phyloP scores from a whole-genome alignment of 768 basidiomycete species.

The Trametes coccinea region DNA sequence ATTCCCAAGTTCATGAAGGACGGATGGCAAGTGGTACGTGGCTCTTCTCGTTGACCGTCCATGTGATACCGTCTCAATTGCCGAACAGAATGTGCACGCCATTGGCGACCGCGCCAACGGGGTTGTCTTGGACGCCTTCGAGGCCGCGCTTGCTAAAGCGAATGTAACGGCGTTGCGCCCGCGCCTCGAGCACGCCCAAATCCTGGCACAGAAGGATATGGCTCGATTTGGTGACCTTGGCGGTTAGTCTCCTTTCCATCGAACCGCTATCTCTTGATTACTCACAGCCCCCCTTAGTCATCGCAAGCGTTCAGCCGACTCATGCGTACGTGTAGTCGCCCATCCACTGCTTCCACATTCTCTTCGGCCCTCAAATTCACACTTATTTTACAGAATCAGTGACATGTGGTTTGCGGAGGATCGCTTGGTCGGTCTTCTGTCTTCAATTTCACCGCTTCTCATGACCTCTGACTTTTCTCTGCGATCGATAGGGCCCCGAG shows the following conservation, averaged over 20 bases:
- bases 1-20: slow-evolving; percentile 73
- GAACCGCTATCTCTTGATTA: slow-evolving; percentile 1
- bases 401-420: slow-evolving; percentile 92
- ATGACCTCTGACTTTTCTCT: not conserved
- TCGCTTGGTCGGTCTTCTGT: slow-evolving; percentile 54
- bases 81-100: slow-evolving; percentile 76
- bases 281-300: slow-evolving; percentile 50
- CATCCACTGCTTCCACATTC: not conserved
- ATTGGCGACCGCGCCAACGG: slow-evolving; percentile 88
- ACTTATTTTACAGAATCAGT: slow-evolving; percentile 50
- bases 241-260: slow-evolving; percentile 45
- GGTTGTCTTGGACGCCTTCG: slow-evolving; percentile 81
- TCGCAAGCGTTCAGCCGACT: slow-evolving; percentile 88
- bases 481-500: slow-evolving; percentile 62
- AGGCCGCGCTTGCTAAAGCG: slow-evolving; percentile 58
- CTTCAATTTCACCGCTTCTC: not conserved
- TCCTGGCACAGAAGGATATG: slow-evolving; percentile 78
- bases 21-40: slow-evolving; percentile 87
- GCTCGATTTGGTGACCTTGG: slow-evolving; percentile 75
- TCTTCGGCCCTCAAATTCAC: slow-evolving; percentile 9
- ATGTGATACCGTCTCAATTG: not conserved
- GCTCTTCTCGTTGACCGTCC: not conserved
- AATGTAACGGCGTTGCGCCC: slow-evolving; percentile 70
- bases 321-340: slow-evolving; percentile 61
- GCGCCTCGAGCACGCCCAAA: slow-evolving; percentile 90